Conservation (phyloP, 768 basidiomycete genomes). For the Lactarius hengduanensis region DNA sequence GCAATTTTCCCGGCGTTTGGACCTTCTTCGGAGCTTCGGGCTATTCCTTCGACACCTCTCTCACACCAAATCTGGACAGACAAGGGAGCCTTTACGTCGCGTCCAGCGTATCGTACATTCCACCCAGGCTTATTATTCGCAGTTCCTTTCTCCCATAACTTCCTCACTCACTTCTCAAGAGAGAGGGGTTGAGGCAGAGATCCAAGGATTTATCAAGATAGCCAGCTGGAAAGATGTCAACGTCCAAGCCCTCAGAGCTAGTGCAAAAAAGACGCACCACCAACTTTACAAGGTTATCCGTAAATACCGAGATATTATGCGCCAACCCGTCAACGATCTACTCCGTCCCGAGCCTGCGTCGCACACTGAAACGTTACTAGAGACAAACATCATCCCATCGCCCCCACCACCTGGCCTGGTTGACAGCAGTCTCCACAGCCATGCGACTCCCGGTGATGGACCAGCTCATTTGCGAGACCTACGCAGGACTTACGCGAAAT, state of each 20-base stretch:
- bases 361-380: background rate
- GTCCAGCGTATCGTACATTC: constrained; percentile 60
- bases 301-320: constrained; percentile 89
- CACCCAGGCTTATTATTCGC: constrained; percentile 59
- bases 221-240: constrained; percentile 99
- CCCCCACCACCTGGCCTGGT: background rate
- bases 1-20: constrained; percentile 69
- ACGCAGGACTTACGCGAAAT: constrained; percentile 50
- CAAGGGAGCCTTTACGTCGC: constrained; percentile 43
- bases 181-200: constrained; percentile 67
- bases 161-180: constrained; percentile 56
- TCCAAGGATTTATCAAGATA: constrained; percentile 84
- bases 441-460: constrained; percentile 6
- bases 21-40: constrained; percentile 68
- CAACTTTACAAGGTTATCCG: constrained; percentile 88
- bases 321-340: constrained; percentile 57
- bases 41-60: constrained; percentile 44
- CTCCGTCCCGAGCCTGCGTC: constrained; percentile 32
- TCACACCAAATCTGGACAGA: constrained; percentile 35
- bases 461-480: constrained; percentile 49
- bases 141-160: constrained; percentile 52
- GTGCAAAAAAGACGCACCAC: constrained; percentile 86
- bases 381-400: background rate
- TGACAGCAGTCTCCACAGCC: background rate
- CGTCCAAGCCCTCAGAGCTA: constrained; percentile 87